Base-by-base conservation (phyloP, 202 grass and related monocot species). In the Setaria italica region DNA sequence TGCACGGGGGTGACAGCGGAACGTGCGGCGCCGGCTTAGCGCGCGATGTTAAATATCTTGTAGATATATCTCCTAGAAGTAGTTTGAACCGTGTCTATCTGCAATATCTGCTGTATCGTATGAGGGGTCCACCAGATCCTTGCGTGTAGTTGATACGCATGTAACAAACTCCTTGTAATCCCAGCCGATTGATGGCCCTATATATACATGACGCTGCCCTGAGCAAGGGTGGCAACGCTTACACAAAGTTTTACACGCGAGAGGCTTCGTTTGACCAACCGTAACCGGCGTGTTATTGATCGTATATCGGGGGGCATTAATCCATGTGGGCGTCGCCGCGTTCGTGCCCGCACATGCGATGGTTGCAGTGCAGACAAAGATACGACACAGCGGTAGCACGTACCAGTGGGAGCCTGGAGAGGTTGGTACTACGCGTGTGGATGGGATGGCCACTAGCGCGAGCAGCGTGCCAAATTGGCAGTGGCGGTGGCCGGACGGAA, bases 321-420 rank as follows among this genome's bases (percentile, higher is more conserved):
- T 47, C n/a, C 68, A 32, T 35, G 87, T 51, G 49, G 81, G 19
- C 59, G 10, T 19, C 25, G 25, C 25, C 35, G 67, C 15, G 34
- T n/a, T 43, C 66, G 67, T 11, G 19, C 19, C 3, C 67, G 41
- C 78, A 86, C 83, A 86, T 82, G 88, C 56, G 15, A 4, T 6
- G 74, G 37, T 55, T 9, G 70, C 47, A 0, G 30, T 55, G 77
- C 45, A 14, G 58, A 33, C 69, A 19, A 33, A 37, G 67, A 29
- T 39, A 69, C 41, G 80, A 30, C 35, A 47, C 4, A 37, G 41
- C n/a, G 25, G 34, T 30, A 19, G 17, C 8, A 62, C 45, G 21
- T 72, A 11, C 59, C 25, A 3, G 59, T 12, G 59, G 56, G 7
- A n/a, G 12, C 21, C 43, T 29, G 78, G 64, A 60, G 6, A n/a